These are phyloP conservation scores for Bretziella fagacearum DNA, from an alignment of 2,329 filamentous ascomycete species.

Conservation along the genomic window DNA sequence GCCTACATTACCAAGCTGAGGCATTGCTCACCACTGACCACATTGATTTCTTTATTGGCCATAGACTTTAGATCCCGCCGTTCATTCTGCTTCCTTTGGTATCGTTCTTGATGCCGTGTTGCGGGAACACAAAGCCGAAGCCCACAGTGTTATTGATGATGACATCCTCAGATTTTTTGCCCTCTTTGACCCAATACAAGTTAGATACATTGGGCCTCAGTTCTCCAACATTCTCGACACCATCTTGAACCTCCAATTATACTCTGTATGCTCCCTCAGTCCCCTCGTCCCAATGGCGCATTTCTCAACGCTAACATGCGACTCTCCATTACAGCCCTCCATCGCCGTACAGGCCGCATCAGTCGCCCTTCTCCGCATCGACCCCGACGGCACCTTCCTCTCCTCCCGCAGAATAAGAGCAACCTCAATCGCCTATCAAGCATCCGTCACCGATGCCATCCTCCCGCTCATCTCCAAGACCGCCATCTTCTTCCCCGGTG, in stretches of 20 bases:
- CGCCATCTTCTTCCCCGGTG: slow-evolving; percentile 47
- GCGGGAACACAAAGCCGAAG: background rate
- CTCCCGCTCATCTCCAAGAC: slow-evolving; percentile 46
- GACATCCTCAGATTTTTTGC: slow-evolving; percentile 29
- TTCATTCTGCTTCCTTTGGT: slow-evolving; percentile 36
- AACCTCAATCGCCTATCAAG: slow-evolving; percentile 40
- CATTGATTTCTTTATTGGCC: too few species aligned
- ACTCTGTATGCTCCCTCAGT: slow-evolving; percentile 24
- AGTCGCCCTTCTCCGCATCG: slow-evolving; percentile 44
- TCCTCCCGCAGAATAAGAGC: slow-evolving; percentile 46
- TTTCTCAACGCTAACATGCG: background rate
- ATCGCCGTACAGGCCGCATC: slow-evolving; percentile 30
- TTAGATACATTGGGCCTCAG: slow-evolving; percentile 31
- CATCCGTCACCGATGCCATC: slow-evolving; percentile 34
- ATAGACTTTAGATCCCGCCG: slow-evolving; percentile 30
- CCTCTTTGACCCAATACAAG: slow-evolving; percentile 33
- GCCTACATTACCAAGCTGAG: background rate
- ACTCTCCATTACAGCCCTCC: slow-evolving; percentile 27
- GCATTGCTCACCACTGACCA: background rate
- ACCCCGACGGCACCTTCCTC: slow-evolving; percentile 48
- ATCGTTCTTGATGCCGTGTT: slow-evolving; percentile 25
- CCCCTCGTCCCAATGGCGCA: too few species aligned
- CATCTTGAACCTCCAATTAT: slow-evolving; percentile 24
- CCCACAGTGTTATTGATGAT: slow-evolving; percentile 17
- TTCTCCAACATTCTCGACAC: slow-evolving; percentile 30